These are phyloP conservation scores for Penicillium sp. DNA, from an alignment of 2,329 filamentous ascomycete species.

Conservation along the genomic window DNA sequence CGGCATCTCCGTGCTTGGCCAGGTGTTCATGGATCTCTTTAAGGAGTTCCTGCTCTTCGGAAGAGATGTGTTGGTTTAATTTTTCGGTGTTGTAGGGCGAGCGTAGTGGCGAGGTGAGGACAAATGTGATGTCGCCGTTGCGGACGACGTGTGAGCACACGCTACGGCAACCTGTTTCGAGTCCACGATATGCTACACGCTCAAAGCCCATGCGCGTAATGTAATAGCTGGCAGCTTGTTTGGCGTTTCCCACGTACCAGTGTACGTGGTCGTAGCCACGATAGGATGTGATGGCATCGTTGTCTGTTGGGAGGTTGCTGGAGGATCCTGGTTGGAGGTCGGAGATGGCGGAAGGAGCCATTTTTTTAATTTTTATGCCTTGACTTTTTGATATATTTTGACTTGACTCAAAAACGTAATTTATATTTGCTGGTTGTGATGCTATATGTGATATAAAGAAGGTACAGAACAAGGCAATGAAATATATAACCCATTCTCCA, in stretches of 20 bases:
- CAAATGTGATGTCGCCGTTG: slow-evolving; percentile 41
- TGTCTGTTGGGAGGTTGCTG: slow-evolving; percentile 5
- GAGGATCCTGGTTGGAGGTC: slow-evolving; percentile 7
- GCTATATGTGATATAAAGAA: neutral
- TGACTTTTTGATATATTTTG: neutral
- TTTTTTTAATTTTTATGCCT: neutral
- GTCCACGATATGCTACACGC: slow-evolving; percentile 75
- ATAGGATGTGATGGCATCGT: slow-evolving; percentile 44
- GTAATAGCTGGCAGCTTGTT: slow-evolving; percentile 89
- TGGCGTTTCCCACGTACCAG: slow-evolving; percentile 96
- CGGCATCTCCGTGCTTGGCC: slow-evolving; percentile 83
- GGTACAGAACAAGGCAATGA: neutral
- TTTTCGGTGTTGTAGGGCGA: slow-evolving; percentile 37
- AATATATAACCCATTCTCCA: neutral
- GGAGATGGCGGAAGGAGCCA: slow-evolving; percentile 16
- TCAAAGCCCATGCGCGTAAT: slow-evolving; percentile 81
- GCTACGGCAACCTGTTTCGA: slow-evolving; percentile 80
- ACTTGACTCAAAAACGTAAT: neutral
- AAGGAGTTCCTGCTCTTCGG: slow-evolving; percentile 62
- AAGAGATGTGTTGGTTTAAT: slow-evolving; percentile 53
- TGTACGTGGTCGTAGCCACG: slow-evolving; percentile 88
- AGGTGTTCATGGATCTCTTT: slow-evolving; percentile 76
- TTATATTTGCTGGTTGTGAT: neutral
- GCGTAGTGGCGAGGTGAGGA: slow-evolving; percentile 48
- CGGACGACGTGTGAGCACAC: slow-evolving; percentile 72